Evolutionary conservation across 306 rosid genomes (phyloP), one percentile per base, ranked within the genome.

Genomic region (Dalbergia cochinchinensis): DNA sequence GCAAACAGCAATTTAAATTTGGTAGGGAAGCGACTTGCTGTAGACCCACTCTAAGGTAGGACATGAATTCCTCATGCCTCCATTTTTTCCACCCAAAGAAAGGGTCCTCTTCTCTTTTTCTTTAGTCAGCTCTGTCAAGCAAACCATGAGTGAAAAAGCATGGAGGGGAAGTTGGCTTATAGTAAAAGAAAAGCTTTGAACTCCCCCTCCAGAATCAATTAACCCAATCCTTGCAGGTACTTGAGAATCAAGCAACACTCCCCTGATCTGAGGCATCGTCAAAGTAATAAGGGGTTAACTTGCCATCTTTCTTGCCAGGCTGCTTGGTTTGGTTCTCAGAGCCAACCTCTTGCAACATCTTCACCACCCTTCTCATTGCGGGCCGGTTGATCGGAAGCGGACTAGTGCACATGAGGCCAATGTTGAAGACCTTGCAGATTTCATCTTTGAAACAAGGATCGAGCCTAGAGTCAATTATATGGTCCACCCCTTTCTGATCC

Each of bases 301-400:
- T 90, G 0, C 91, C 91, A 42, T 88, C 92, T 82, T 90, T 88
- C 44, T 70, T 88, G 4, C 39, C 66, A 53, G 73, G 73, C 79
- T 85, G 73, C 79, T 85, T 88, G 0, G 45, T 62, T 55, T 80
- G 92, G 54, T 79, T 83, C 57, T 85, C 92, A 6, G 84, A 11
- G 54, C 86, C 80, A 2, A 88, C 83, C 59, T 90, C 94, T 87
- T 86, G 92, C 77, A 90, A 69, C 94, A 90, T 76, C 78, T 90
- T 90, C 70, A 90, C 94, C 77, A 90, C 94, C 47, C 90, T 85
- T 73, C 92, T 86, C 94, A 90, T 90, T 1, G 94, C 73, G 8
- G 94, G 94, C 10, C 94, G 70, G 81, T 90, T 90, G 45, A 90
- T 87, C 0, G 94, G 99, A 61, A 94, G 99, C 72, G 97, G 99